Conservation (phyloP, 2,329 filamentous ascomycete species). For the Talaromyces atroroseus region DNA sequence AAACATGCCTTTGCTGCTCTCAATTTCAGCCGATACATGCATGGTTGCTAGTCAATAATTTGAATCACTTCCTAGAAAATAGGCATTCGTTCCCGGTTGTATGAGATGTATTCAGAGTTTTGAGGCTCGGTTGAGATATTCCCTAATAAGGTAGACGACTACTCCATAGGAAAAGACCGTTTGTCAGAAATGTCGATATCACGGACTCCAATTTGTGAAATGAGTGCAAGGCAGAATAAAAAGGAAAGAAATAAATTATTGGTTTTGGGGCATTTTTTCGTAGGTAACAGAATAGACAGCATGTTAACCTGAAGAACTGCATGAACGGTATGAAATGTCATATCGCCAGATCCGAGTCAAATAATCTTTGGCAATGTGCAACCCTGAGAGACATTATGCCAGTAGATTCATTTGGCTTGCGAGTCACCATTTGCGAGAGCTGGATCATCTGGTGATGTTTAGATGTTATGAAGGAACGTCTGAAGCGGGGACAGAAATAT, state of each 20-base stretch:
- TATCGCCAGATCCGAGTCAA: background rate
- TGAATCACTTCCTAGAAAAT: background rate
- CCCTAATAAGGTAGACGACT: constrained; percentile 31
- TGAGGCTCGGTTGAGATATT: constrained; percentile 30
- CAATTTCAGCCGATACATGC: background rate
- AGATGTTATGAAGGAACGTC: constrained; percentile 7
- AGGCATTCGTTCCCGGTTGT: background rate
- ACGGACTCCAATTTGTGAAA: background rate
- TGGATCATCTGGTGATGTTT: constrained; percentile 9
- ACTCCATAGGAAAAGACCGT: constrained; percentile 15
- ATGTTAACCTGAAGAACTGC: background rate
- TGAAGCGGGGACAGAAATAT: background rate
- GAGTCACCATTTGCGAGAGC: constrained; percentile 4
- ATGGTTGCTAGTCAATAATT: background rate
- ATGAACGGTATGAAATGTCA: background rate
- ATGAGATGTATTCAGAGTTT: constrained; percentile 23
- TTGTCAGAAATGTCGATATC: background rate
- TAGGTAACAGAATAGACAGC: background rate
- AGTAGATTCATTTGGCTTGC: constrained; percentile 1
- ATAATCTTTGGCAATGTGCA: background rate
- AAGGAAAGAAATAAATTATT: background rate
- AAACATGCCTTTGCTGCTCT: background rate
- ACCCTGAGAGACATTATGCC: background rate
- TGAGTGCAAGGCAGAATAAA: background rate
- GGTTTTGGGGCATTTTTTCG: background rate